These are phyloP conservation scores for Colletotrichum sp. DNA, from an alignment of 2,329 filamentous ascomycete species.

Conservation along the genomic window DNA sequence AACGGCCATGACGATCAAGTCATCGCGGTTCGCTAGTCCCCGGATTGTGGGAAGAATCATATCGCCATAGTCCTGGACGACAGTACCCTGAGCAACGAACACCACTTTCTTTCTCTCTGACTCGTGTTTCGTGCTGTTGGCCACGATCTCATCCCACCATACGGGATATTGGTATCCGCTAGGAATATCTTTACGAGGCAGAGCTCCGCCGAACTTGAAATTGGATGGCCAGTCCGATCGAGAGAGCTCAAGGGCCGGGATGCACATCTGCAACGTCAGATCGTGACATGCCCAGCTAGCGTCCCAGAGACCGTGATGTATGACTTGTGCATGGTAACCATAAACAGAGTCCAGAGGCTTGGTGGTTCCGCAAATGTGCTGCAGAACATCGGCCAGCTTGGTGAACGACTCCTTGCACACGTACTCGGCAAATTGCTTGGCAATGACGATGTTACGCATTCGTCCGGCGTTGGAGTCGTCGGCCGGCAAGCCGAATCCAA, in stretches of 20 bases:
- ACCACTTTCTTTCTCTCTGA: constrained; percentile 41
- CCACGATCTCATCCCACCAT: constrained; percentile 49
- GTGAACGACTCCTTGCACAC: not conserved
- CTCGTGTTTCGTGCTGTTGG: not conserved
- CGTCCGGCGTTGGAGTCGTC: not conserved
- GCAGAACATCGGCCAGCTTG: not conserved
- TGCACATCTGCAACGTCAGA: constrained; percentile 37
- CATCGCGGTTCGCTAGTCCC: constrained; percentile 41
- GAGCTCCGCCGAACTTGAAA: constrained; percentile 47
- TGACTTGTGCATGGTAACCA: not conserved
- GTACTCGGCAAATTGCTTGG: not conserved
- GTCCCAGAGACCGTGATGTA: not conserved
- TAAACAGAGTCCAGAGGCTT: not conserved
- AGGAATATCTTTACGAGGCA: constrained; percentile 35
- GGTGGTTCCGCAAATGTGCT: not conserved
- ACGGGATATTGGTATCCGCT: constrained; percentile 35
- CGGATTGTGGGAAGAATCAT: constrained; percentile 49
- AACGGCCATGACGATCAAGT: constrained; percentile 36
- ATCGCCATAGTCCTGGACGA: constrained; percentile 41
- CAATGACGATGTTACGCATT: not conserved
- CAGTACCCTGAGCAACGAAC: constrained; percentile 52
- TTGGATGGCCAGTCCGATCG: constrained; percentile 37
- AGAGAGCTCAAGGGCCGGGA: constrained; percentile 42
- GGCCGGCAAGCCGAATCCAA: constrained; percentile 36
- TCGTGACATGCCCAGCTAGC: not conserved